A percentile compares a stretch with the other conserved stretches of the same genome.
phyloP scores from a whole-genome alignment of 768 basidiomycete species.

The Termitomyces sp. region DNA sequence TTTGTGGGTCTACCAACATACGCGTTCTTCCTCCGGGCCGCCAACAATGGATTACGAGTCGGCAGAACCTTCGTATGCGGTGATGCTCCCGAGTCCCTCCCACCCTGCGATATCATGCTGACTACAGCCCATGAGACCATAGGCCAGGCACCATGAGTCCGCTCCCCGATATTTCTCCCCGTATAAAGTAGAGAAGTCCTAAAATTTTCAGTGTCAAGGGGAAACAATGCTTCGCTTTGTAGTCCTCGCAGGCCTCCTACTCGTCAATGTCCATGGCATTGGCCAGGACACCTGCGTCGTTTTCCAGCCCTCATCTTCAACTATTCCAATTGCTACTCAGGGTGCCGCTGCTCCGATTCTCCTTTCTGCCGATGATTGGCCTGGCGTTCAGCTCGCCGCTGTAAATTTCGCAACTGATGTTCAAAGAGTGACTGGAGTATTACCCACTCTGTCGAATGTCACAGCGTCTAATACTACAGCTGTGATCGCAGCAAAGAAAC shows the following conservation, averaged over 20 bases:
- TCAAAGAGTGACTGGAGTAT: slow-evolving; percentile 47
- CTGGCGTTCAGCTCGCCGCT: slow-evolving; percentile 58
- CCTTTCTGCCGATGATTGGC: slow-evolving; percentile 53
- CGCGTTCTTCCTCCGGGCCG: background rate
- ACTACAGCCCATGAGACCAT: slow-evolving; percentile 1
- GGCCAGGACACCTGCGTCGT: slow-evolving; percentile 45
- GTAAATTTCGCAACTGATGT: slow-evolving; percentile 58
- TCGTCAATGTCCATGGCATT: slow-evolving; percentile 28
- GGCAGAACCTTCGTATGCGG: background rate
- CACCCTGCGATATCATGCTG: background rate
- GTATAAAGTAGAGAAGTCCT: background rate
- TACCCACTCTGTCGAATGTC: slow-evolving; percentile 44
- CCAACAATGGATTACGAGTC: slow-evolving; percentile 1
- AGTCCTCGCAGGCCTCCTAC: background rate
- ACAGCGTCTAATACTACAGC: slow-evolving; percentile 36
- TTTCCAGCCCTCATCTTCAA: slow-evolving; percentile 30
- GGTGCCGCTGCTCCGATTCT: slow-evolving; percentile 43
- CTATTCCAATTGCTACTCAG: slow-evolving; percentile 39
- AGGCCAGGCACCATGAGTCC: background rate
- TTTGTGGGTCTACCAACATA: background rate
- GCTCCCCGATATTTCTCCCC: slow-evolving; percentile 6
- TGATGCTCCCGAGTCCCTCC: background rate
- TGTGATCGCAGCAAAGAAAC: slow-evolving; percentile 16
- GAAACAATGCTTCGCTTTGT: slow-evolving; percentile 6
- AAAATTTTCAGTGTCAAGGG: background rate